Base-by-base conservation (phyloP, 2,329 filamentous ascomycete genomes). In the Pseudogymnoascus sp. region DNA sequence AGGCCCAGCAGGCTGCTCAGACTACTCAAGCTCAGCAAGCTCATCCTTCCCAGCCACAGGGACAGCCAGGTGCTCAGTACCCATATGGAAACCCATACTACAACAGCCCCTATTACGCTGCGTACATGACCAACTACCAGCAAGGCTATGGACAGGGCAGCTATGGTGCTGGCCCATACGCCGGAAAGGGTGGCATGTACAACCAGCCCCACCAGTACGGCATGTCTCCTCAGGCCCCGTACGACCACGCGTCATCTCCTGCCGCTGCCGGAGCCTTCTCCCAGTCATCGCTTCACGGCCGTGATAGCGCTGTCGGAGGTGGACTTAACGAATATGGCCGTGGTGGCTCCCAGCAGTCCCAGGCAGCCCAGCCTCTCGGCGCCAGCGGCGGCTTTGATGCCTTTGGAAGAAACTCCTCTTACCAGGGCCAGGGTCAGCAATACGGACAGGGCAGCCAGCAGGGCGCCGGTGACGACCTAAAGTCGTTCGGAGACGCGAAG, bases 41-140 rank as follows among this genome's bases (percentile, higher is more conserved):
- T 10, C 82, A 84, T 71, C 77, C 77, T 56, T 82, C 83, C 70
- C 77, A 77, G 66, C 78, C 77, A 47, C 80, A 82, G 69, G 76
- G 71, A 69, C 69, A 72, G 64, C 73, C 64, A 35, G 72, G 69
- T 42, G 73, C 77, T 66, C 74, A 74, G 61, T 84, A 83, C 70
- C 78, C 79, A 42, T 80, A 80, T 70, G 79, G 74, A 69, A 82
- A 85, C 69, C 82, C 82, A 1, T 87, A 87, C 75, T 86, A 82
- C 69, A 78, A 76, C 68, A 85, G 81, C 74, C 84, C 84, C 1
- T 87, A 85, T 73, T 88, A 88, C 69, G 78, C 81, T 65, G 79
- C 82, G 64, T 87, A 86, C 70, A 77, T 81, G 76, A 82, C 80
- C 65, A 77, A 80, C 65, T 78, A 78, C 69, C 80, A 82, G 40